Evolutionary conservation across 2,329 filamentous ascomycete genomes (phyloP).

Genomic region (Mycosphaerelloides madeirae): DNA sequence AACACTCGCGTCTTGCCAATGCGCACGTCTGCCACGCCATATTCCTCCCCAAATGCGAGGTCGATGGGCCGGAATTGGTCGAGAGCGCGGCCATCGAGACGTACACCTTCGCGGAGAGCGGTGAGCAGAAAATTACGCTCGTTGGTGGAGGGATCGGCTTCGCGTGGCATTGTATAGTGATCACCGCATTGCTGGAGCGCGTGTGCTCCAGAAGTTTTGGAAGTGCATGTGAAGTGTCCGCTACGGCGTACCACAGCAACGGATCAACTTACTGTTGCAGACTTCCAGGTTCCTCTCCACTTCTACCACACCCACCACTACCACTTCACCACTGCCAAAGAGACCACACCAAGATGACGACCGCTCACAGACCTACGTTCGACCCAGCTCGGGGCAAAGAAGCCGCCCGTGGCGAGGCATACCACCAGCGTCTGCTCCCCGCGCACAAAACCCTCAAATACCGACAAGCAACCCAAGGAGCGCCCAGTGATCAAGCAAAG

Average conservation of each 20-base stretch:
- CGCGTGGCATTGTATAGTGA: conserved; percentile 69
- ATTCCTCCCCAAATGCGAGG: conserved; percentile 81
- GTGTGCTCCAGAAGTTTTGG: background rate
- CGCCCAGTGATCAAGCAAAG: conserved; percentile 62
- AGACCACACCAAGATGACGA: conserved; percentile 36
- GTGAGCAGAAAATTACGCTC: conserved; percentile 82
- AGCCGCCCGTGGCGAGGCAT: conserved; percentile 84
- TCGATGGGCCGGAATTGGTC: conserved; percentile 75
- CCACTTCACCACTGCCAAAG: no score
- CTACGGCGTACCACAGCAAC: background rate
- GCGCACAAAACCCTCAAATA: conserved; percentile 92
- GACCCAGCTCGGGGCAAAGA: conserved; percentile 95
- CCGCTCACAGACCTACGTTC: conserved; percentile 81
- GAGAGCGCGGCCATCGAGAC: conserved; percentile 76
- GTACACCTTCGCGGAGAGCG: conserved; percentile 73
- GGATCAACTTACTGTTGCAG: no score
- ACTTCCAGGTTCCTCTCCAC: no score
- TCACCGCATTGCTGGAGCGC: conserved; percentile 1
- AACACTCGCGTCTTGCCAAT: conserved; percentile 89
- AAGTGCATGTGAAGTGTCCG: conserved; percentile 4
- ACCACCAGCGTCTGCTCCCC: conserved; percentile 91
- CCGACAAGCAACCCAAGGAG: conserved; percentile 84
- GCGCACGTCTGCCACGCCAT: conserved; percentile 80
- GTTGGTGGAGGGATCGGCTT: conserved; percentile 83
- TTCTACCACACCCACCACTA: background rate